Evolutionary conservation across 2,329 filamentous ascomycete species (phyloP), one percentile per base, ranked within the genome.

Genomic region (Penicillium sp.): DNA sequence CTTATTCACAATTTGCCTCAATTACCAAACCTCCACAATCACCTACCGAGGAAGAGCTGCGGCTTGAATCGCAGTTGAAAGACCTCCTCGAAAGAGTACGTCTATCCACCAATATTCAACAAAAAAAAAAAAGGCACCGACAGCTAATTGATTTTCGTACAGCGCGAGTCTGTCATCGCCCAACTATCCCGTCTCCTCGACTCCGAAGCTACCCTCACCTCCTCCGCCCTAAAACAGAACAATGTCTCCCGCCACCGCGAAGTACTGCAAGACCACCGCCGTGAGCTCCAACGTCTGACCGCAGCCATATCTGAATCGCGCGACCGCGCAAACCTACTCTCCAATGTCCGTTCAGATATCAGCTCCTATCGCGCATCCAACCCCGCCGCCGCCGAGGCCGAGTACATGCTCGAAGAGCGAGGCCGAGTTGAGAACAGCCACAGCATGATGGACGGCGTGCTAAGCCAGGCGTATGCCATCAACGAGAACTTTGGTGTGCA

Each of bases 321-420:
- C 70, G 88, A 95, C 75, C 88, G 92, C 64, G 89, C 90, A 56
- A 96, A 97, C 75, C 86, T 99, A 33, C 86, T 99, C 56, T 89
- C 88, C 53, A 94, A 91, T 70, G 92, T 99, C 49, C 90, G 91
- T 62, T 89, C 89, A 69, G 94, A 99, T 74, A 97, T 97, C 75
- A 85, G 91, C 74, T 87, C 91, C 54, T 97, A 96, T 79, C 90
- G 89, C 54, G 85, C 88, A 50, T 86, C 85, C 56, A 94, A 96
- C 72, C 90, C 91, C 9, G 89, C 86, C 66, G 86, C 87, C 3
- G 89, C 88, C 54, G 94, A 97, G 78, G 91, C 91, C 47, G 93
- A 99, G 60, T 99, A 97, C 80, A 97, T 99, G 93, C 84, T 99
- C 29, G 89, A 90, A 68, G 94, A 99, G 82, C 85, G 94, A 51